These are phyloP conservation scores for Cordyceps militaris DNA, from an alignment of 2,329 filamentous ascomycete species.

Conservation along the genomic window DNA sequence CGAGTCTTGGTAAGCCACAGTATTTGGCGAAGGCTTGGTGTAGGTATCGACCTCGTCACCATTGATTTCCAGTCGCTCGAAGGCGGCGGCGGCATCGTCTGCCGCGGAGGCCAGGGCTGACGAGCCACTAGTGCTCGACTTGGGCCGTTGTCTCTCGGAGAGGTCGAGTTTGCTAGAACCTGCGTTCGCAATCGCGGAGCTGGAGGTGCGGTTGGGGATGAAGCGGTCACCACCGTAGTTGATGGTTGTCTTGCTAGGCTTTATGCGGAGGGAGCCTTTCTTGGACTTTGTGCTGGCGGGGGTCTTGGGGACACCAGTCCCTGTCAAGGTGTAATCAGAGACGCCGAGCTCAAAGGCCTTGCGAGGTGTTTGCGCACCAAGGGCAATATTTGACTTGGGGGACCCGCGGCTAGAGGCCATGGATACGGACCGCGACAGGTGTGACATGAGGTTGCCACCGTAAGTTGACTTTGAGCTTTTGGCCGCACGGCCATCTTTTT, in stretches of 20 bases:
- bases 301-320: conserved; percentile 63
- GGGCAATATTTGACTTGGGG: conserved; percentile 93
- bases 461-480: conserved; percentile 64
- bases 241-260: conserved; percentile 69
- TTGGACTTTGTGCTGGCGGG: conserved; percentile 51
- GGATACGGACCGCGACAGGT: conserved; percentile 63
- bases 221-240: conserved; percentile 84
- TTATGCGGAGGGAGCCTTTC: conserved; percentile 46
- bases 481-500: conserved; percentile 41
- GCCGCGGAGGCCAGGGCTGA: conserved; percentile 72
- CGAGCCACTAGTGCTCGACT: conserved; percentile 61
- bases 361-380: conserved; percentile 65
- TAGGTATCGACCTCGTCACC: conserved; percentile 63
- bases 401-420: conserved; percentile 72
- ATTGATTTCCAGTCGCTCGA: conserved; percentile 70
- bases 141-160: conserved; percentile 63
- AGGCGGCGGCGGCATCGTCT: conserved; percentile 70
- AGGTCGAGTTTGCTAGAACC: conserved; percentile 77
- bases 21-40: conserved; percentile 76
- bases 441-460: conserved; percentile 69
- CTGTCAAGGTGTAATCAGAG: conserved; percentile 85
- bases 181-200: conserved; percentile 76
- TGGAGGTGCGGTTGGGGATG: conserved; percentile 87
- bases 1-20: conserved; percentile 85
- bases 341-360: conserved; percentile 81